Conservation (phyloP, 345 rosid genomes). For the Hibiscus trionum region DNA sequence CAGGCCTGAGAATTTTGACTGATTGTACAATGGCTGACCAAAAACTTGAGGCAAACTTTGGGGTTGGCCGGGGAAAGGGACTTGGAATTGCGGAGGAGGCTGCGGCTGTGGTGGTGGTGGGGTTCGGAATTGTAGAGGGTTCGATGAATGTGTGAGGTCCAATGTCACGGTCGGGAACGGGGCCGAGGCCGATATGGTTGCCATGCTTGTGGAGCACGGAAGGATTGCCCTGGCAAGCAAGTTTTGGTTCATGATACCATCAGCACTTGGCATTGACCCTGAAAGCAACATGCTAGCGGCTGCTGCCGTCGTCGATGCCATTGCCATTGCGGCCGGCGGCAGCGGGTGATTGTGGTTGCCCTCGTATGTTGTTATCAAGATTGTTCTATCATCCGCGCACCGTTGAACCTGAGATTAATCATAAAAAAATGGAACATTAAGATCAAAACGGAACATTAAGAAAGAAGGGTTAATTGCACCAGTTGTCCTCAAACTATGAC, state of each 20-base stretch:
- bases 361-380: conserved; percentile 86
- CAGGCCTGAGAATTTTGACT: conserved; percentile 82
- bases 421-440: neutral
- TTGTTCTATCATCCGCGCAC: conserved; percentile 80
- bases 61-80: conserved; percentile 32
- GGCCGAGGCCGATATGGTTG: conserved; percentile 93
- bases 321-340: conserved; percentile 88
- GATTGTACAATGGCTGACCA: conserved; percentile 68
- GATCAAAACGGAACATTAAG: neutral
- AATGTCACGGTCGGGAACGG: conserved; percentile 92
- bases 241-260: conserved; percentile 78
- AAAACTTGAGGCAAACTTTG: conserved; percentile 20
- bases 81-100: conserved; percentile 31
- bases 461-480: neutral
- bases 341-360: conserved; percentile 92
- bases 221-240: conserved; percentile 78
- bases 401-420: conserved; percentile 62
- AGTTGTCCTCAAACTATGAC: neutral
- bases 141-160: conserved; percentile 78
- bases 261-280: conserved; percentile 88
- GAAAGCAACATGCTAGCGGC: conserved; percentile 90
- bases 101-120: conserved; percentile 2
- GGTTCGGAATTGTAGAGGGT: conserved; percentile 43
- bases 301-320: conserved; percentile 90
- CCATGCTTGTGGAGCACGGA: conserved; percentile 85